These are phyloP conservation scores for Babesia sp. DNA, from an alignment of 169 alveolate species.

Conservation along the genomic window DNA sequence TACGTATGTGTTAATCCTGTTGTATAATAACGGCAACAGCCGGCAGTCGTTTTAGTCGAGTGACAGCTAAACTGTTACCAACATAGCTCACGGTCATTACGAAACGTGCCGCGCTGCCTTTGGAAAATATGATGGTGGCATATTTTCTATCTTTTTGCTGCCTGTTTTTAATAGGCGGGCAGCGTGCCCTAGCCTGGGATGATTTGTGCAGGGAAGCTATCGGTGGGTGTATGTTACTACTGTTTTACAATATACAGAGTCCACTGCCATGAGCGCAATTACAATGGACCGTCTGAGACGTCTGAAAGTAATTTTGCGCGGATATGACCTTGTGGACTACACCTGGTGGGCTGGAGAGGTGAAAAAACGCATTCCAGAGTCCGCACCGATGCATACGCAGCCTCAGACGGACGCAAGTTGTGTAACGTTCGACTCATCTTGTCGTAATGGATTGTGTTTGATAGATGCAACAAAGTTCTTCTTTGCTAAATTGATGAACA, in stretches of 20 bases:
- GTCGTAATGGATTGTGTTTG: constrained; percentile 72
- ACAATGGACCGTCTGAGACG: constrained; percentile 71
- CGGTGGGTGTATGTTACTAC: constrained; percentile 12
- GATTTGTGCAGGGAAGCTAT: constrained; percentile 67
- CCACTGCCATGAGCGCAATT: constrained; percentile 78
- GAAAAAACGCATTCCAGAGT: constrained; percentile 54
- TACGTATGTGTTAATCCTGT: background rate
- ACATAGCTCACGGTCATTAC: background rate
- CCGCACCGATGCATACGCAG: constrained; percentile 54
- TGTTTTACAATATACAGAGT: constrained; percentile 45
- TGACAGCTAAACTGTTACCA: background rate
- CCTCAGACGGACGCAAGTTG: constrained; percentile 55
- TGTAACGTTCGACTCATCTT: constrained; percentile 35
- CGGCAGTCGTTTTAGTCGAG: background rate
- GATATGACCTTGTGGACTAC: constrained; percentile 75
- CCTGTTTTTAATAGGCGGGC: constrained; percentile 3
- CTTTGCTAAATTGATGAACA: constrained; percentile 57
- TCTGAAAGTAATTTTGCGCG: constrained; percentile 66
- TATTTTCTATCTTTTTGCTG: background rate
- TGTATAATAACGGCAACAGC: background rate
- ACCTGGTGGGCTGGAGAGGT: constrained; percentile 78
- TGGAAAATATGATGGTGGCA: background rate
- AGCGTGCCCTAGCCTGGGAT: constrained; percentile 54
- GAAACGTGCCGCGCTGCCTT: background rate
- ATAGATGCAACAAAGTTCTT: constrained; percentile 68